Evolutionary conservation across 805 yeast genomes (phyloP).

Genomic region (Saccharomycopsis schoenii): DNA sequence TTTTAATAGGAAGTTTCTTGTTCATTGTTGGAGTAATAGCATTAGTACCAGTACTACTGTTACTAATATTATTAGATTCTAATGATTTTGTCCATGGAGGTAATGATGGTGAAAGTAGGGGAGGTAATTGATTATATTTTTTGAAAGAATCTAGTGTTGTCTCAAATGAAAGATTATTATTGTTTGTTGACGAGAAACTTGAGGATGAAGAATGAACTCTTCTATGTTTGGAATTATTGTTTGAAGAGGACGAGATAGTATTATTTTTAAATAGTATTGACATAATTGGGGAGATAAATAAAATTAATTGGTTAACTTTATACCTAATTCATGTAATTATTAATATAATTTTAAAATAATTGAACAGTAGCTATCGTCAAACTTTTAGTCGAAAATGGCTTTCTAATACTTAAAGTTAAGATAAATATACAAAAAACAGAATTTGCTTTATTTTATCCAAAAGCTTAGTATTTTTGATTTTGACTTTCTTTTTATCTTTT

Average conservation of each 20-base stretch:
- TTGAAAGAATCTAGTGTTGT: constrained; percentile 4
- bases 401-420: too few species aligned
- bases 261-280: not conserved
- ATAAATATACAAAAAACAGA: too few species aligned
- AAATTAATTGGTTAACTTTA: too few species aligned
- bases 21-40: not conserved
- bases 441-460: too few species aligned
- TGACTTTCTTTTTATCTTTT: not conserved
- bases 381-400: too few species aligned
- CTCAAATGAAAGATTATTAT: constrained; percentile 1
- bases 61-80: not conserved
- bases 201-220: not conserved
- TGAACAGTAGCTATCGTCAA: too few species aligned
- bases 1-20: not conserved
- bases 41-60: not conserved
- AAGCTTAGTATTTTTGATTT: too few species aligned
- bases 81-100: constrained; percentile 14
- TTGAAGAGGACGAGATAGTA: not conserved
- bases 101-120: constrained; percentile 15
- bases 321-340: too few species aligned
- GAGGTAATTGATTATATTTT: constrained; percentile 15
- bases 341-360: too few species aligned
- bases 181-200: not conserved
- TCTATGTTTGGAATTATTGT: not conserved
- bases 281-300: not conserved